These are phyloP conservation scores for Chaetomium strumarium DNA, from an alignment of 2,329 filamentous ascomycete genomes.

Conservation along the genomic window DNA sequence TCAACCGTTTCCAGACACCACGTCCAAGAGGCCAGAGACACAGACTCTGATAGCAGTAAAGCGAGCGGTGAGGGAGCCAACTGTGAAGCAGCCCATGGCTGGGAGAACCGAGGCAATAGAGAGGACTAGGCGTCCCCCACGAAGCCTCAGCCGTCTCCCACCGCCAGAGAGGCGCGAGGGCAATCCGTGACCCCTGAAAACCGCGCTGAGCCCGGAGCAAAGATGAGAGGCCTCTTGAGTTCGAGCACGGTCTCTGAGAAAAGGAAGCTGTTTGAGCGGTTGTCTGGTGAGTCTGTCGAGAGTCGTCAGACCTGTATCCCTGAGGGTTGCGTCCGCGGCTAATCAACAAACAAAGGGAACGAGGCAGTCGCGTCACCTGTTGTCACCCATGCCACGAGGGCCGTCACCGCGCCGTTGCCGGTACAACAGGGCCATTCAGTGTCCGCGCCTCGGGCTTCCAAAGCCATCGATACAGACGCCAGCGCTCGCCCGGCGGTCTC, in stretches of 20 bases:
- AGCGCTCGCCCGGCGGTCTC: neutral
- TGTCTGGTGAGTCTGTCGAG: constrained; percentile 23
- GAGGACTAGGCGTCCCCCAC: neutral
- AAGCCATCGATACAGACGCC: neutral
- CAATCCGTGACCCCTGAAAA: neutral
- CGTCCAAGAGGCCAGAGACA: too few relatives aligned
- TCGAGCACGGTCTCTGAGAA: constrained; percentile 28
- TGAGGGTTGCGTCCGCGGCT: neutral
- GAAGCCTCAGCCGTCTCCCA: neutral
- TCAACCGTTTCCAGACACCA: too few relatives aligned
- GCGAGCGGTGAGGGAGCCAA: neutral
- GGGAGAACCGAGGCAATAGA: neutral
- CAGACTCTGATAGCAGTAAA: neutral
- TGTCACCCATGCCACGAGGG: neutral
- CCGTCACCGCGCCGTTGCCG: neutral
- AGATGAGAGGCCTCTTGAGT: constrained; percentile 20
- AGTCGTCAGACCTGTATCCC: neutral
- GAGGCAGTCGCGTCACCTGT: constrained; percentile 4
- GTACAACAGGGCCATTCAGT: neutral
- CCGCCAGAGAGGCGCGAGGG: too few relatives aligned
- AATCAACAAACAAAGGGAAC: neutral
- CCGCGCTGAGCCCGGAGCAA: neutral
- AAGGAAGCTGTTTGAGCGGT: constrained; percentile 30
- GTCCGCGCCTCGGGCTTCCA: neutral
- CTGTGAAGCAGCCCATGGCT: neutral